Conservation (phyloP, 2,329 filamentous ascomycete genomes). For the Alternaria burnsii region DNA sequence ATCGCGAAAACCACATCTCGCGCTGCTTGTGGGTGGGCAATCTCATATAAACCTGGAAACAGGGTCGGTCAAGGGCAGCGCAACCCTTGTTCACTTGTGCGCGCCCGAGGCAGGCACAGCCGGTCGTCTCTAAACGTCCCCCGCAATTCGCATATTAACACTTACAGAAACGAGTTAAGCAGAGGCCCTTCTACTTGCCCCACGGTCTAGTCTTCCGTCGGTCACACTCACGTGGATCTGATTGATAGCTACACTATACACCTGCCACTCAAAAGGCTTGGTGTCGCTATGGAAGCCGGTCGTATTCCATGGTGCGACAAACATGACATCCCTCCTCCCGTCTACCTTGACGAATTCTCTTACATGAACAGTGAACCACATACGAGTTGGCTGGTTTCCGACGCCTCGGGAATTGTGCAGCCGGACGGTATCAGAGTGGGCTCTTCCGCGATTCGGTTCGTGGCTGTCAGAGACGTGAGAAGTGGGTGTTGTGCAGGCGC, state of each 20-base stretch:
- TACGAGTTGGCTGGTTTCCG: slow-evolving; percentile 13
- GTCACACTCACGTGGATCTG: slow-evolving; percentile 22
- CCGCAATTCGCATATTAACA: slow-evolving; percentile 33
- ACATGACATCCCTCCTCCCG: slow-evolving; percentile 7
- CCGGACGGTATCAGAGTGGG: slow-evolving; percentile 7
- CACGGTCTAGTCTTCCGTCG: slow-evolving; percentile 23
- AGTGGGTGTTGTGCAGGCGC: slow-evolving; percentile 24
- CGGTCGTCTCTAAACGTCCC: slow-evolving; percentile 20
- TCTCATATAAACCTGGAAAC: slow-evolving; percentile 37
- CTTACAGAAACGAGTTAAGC: slow-evolving; percentile 24
- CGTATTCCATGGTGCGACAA: slow-evolving; percentile 18
- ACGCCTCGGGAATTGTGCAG: slow-evolving; percentile 14
- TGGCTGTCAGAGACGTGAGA: slow-evolving; percentile 21
- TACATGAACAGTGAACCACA: slow-evolving; percentile 17
- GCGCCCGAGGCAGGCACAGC: slow-evolving; percentile 23
- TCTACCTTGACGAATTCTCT: slow-evolving; percentile 20
- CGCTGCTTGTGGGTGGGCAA: slow-evolving; percentile 35
- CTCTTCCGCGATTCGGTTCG: slow-evolving; percentile 5
- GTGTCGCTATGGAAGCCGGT: slow-evolving; percentile 3
- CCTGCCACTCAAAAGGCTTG: slow-evolving; percentile 6
- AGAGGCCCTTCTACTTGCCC: slow-evolving; percentile 24
- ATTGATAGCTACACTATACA: slow-evolving; percentile 20
- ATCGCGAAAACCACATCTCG: slow-evolving; percentile 43
- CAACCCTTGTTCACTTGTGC: slow-evolving; percentile 23
- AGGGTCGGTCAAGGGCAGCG: slow-evolving; percentile 20